These are phyloP conservation scores for Aspergillus sp. DNA, from an alignment of 2,329 filamentous ascomycete genomes.

Conservation along the genomic window DNA sequence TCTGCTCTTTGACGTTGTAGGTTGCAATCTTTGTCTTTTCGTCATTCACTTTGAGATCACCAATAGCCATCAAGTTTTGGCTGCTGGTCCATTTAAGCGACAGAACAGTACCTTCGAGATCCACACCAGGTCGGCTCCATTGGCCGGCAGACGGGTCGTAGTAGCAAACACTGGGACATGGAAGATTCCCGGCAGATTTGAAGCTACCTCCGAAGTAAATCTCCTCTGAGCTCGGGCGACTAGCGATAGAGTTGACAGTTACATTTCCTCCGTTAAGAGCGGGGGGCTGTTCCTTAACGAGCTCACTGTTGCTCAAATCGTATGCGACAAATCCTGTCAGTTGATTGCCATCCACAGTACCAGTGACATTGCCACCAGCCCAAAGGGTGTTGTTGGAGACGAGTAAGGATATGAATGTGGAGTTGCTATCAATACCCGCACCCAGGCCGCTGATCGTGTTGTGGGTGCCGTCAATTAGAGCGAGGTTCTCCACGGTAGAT, in stretches of 20 bases:
- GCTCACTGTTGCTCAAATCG: slow-evolving; percentile 63
- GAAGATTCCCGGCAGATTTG: slow-evolving; percentile 73
- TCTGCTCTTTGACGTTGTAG: slow-evolving; percentile 64
- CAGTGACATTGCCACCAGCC: slow-evolving; percentile 75
- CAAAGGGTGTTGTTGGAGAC: slow-evolving; percentile 66
- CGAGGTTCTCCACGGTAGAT: slow-evolving; percentile 70
- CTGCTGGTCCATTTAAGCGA: slow-evolving; percentile 71
- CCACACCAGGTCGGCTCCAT: slow-evolving; percentile 75
- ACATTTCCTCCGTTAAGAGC: slow-evolving; percentile 65
- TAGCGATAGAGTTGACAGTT: slow-evolving; percentile 70
- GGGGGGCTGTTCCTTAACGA: slow-evolving; percentile 65
- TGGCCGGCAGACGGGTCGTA: slow-evolving; percentile 66
- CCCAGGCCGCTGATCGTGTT: slow-evolving; percentile 65
- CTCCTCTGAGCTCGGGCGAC: slow-evolving; percentile 64
- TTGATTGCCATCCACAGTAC: slow-evolving; percentile 55
- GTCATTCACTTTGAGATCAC: slow-evolving; percentile 65
- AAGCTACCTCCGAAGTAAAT: slow-evolving; percentile 87
- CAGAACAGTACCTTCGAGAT: slow-evolving; percentile 65
- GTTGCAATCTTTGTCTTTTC: slow-evolving; percentile 64
- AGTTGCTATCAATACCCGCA: slow-evolving; percentile 60
- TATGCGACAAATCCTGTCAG: slow-evolving; percentile 76
- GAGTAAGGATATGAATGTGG: slow-evolving; percentile 69
- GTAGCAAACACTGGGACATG: slow-evolving; percentile 76
- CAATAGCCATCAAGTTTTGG: slow-evolving; percentile 69
- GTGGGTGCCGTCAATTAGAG: slow-evolving; percentile 74